Conservation (phyloP, 2,329 filamentous ascomycete species). For the Fusarium guadeloupense region DNA sequence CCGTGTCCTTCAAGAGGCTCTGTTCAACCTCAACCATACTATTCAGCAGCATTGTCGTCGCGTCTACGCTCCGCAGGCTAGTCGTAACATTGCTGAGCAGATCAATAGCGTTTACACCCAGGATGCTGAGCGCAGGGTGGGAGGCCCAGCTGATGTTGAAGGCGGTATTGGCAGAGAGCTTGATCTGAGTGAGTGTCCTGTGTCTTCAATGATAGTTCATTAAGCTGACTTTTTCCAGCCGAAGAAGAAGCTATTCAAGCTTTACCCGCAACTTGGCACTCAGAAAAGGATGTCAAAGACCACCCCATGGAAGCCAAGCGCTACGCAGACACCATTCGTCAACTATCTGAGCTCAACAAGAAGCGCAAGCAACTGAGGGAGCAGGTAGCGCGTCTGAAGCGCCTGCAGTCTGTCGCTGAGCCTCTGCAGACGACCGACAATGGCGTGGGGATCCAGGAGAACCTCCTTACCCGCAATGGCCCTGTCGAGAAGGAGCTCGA, state of each 20-base stretch:
- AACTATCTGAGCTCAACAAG: conserved; percentile 60
- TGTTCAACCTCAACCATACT: conserved; percentile 67
- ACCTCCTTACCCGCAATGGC: conserved; percentile 71
- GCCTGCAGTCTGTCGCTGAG: conserved; percentile 60
- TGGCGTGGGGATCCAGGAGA: conserved; percentile 65
- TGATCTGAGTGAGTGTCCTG: conserved; percentile 54
- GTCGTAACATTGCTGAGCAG: conserved; percentile 76
- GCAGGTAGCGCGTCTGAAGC: conserved; percentile 58
- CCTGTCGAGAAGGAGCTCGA: conserved; percentile 73
- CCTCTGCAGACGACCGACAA: conserved; percentile 48
- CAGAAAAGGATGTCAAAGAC: conserved; percentile 48
- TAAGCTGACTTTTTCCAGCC: conserved; percentile 44
- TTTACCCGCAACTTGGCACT: conserved; percentile 59
- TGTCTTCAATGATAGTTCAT: background rate
- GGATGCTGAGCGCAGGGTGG: conserved; percentile 53
- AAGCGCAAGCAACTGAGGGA: conserved; percentile 48
- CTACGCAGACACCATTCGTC: conserved; percentile 61
- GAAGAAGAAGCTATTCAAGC: conserved; percentile 55
- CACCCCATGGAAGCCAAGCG: conserved; percentile 59
- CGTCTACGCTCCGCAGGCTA: conserved; percentile 74
- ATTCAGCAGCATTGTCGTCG: conserved; percentile 72
- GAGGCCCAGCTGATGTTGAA: conserved; percentile 49
- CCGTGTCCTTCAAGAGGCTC: conserved; percentile 64
- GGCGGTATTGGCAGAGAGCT: conserved; percentile 51
- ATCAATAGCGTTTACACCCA: conserved; percentile 71